Conservation (phyloP, 2,329 filamentous ascomycete genomes). For the Colletotrichum agaves region DNA sequence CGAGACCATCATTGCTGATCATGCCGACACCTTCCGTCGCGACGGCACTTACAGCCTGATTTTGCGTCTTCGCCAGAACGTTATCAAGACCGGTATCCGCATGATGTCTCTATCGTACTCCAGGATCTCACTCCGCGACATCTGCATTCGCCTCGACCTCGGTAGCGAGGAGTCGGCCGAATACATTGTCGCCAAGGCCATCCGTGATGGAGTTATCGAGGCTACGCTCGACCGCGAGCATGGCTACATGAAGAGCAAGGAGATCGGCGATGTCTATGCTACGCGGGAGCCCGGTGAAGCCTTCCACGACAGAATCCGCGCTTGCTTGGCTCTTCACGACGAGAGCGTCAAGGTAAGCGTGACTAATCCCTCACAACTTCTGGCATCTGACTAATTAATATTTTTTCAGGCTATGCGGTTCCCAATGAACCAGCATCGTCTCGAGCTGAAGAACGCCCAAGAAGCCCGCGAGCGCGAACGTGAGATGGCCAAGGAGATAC, state of each 20-base stretch:
- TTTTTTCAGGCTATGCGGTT: slow-evolving; percentile 88
- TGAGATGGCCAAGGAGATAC: slow-evolving; percentile 98
- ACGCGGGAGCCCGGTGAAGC: slow-evolving; percentile 95
- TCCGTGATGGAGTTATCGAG: slow-evolving; percentile 96
- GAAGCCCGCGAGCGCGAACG: slow-evolving; percentile 97
- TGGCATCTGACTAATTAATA: slow-evolving; percentile 41
- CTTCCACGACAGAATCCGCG: slow-evolving; percentile 95
- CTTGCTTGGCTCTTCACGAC: slow-evolving; percentile 91
- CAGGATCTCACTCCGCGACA: slow-evolving; percentile 94
- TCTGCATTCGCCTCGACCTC: slow-evolving; percentile 92
- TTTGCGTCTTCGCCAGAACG: slow-evolving; percentile 93
- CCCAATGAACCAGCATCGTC: slow-evolving; percentile 98
- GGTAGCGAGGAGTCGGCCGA: slow-evolving; percentile 97
- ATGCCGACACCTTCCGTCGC: slow-evolving; percentile 86
- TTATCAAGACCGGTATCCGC: slow-evolving; percentile 98
- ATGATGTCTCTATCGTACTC: slow-evolving; percentile 99
- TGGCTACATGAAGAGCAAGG: slow-evolving; percentile 99
- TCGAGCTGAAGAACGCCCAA: slow-evolving; percentile 97
- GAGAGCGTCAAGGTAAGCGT: slow-evolving; percentile 90
- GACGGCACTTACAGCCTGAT: slow-evolving; percentile 97
- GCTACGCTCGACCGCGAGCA: slow-evolving; percentile 92
- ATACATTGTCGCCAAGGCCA: slow-evolving; percentile 99
- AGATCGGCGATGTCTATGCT: slow-evolving; percentile 94
- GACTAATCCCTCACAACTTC: too few species aligned
- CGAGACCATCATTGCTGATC: slow-evolving; percentile 82